Evolutionary conservation across 352 stramenopile genomes (phyloP).

Genomic region (Pythium folliculosum): DNA sequence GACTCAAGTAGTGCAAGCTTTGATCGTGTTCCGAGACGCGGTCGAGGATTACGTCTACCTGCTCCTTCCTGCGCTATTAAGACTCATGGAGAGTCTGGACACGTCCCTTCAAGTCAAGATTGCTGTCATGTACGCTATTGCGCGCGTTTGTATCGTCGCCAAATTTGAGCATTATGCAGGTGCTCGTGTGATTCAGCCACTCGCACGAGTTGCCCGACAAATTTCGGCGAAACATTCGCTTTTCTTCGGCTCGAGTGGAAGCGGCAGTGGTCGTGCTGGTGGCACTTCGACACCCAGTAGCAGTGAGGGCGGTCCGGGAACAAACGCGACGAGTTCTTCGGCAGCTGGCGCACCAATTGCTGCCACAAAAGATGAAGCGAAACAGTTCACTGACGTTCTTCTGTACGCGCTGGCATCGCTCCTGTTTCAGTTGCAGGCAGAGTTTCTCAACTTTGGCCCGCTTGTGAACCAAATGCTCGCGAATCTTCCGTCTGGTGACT

Average conservation of each 20-base stretch:
- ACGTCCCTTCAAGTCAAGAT: constrained; percentile 80
- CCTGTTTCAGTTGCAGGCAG: constrained; percentile 73
- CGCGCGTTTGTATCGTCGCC: constrained; percentile 60
- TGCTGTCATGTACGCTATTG: constrained; percentile 68
- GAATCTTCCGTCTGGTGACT: constrained; percentile 51
- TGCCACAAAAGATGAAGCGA: constrained; percentile 65
- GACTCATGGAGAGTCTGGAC: constrained; percentile 92
- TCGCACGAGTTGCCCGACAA: constrained; percentile 75
- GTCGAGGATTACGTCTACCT: constrained; percentile 95
- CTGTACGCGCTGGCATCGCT: constrained; percentile 75
- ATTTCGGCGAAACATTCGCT: constrained; percentile 65
- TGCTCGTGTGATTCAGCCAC: constrained; percentile 63
- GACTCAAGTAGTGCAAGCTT: constrained; percentile 82
- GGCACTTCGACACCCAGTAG: constrained; percentile 2
- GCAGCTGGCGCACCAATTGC: constrained; percentile 39
- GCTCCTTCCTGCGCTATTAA: constrained; percentile 92
- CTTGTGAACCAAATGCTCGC: constrained; percentile 66
- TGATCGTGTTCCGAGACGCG: constrained; percentile 91
- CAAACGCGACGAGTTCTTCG: constrained; percentile 5
- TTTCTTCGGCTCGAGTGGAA: constrained; percentile 58
- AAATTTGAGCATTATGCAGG: constrained; percentile 84
- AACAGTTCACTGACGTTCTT: constrained; percentile 71
- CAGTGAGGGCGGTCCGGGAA: not conserved
- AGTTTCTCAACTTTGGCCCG: constrained; percentile 74
- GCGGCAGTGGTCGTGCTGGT: constrained; percentile 9